Conservation (phyloP, 2,329 filamentous ascomycete genomes). For the Trichoderma breve region DNA sequence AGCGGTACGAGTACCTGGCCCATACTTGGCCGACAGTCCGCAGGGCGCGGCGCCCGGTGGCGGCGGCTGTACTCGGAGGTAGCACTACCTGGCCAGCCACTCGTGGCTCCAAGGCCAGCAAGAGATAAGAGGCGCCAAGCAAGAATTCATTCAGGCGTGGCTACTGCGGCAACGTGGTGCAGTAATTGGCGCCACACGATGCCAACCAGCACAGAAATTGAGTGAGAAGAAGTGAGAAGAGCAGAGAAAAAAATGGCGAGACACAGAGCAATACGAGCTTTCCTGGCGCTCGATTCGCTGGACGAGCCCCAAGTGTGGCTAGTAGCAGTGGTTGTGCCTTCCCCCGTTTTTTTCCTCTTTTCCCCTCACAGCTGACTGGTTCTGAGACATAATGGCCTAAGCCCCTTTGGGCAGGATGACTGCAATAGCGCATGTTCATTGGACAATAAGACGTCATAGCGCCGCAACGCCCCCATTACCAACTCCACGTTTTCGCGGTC, state of each 20-base stretch:
- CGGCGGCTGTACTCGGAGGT: not conserved
- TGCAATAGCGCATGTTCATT: not conserved
- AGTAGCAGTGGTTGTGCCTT: conserved; percentile 1
- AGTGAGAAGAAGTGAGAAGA: not conserved
- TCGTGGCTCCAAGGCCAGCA: not conserved
- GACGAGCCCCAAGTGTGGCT: conserved; percentile 8
- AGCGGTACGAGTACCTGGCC: not conserved
- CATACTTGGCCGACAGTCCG: not conserved
- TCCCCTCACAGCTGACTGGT: conserved; percentile 5
- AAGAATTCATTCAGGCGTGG: not conserved
- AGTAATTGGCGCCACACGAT: conserved; percentile 2
- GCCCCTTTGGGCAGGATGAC: conserved; percentile 9
- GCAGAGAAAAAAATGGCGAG: not conserved
- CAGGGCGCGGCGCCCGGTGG: not conserved
- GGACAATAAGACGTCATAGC: conserved; percentile 3
- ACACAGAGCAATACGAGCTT: conserved; percentile 14
- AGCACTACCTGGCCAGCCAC: conserved; percentile 3
- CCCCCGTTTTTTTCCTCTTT: not conserved
- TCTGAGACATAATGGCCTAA: not conserved
- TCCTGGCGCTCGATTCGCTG: conserved; percentile 3
- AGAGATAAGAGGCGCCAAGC: not conserved
- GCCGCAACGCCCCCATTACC: not conserved
- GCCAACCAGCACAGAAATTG: not conserved
- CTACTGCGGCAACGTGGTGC: not conserved
- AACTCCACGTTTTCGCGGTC: not conserved